Percentiles rank a stretch among this genome's conserved stretches.
These are phyloP conservation scores for Alternaria incomplexa DNA, from an alignment of 2,329 filamentous ascomycete species.

Conservation along the genomic window DNA sequence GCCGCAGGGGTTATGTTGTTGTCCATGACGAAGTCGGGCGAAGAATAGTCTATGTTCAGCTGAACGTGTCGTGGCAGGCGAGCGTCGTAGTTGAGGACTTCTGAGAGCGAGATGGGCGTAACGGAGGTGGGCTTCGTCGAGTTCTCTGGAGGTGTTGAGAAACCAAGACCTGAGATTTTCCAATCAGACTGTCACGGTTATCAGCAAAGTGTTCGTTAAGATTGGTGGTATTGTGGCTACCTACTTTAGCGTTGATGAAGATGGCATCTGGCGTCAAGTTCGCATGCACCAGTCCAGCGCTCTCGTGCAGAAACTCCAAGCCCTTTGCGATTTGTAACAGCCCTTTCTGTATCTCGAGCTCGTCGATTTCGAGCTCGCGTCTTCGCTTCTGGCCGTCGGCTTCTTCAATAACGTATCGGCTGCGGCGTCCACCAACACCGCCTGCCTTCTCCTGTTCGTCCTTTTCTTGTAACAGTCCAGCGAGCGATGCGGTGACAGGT, in stretches of 20 bases:
- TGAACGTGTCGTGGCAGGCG: conserved; percentile 83
- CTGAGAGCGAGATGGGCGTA: conserved; percentile 79
- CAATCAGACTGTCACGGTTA: conserved; percentile 75
- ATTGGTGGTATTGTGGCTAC: conserved; percentile 35
- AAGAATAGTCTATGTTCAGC: conserved; percentile 89
- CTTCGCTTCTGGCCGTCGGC: conserved; percentile 72
- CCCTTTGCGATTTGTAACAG: conserved; percentile 92
- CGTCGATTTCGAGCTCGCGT: conserved; percentile 90
- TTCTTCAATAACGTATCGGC: conserved; percentile 82
- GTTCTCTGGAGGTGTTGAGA: conserved; percentile 80
- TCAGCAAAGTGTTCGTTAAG: conserved; percentile 30
- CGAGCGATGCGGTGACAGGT: conserved; percentile 85
- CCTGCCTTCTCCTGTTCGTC: conserved; percentile 80
- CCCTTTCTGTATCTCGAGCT: conserved; percentile 97
- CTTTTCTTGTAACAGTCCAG: conserved; percentile 82
- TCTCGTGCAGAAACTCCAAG: conserved; percentile 93
- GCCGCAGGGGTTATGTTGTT: conserved; percentile 82
- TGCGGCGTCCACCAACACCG: conserved; percentile 72
- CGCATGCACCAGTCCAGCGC: conserved; percentile 89
- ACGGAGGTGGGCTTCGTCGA: conserved; percentile 78
- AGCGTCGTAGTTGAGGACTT: conserved; percentile 84
- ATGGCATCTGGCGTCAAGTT: conserved; percentile 94
- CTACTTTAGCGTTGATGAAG: conserved; percentile 88
- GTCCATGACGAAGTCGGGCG: conserved; percentile 93
- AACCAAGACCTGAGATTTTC: conserved; percentile 96